These are phyloP conservation scores for Rhododendron henanense DNA, from an alignment of 148 eudicot species.

Conservation along the genomic window DNA sequence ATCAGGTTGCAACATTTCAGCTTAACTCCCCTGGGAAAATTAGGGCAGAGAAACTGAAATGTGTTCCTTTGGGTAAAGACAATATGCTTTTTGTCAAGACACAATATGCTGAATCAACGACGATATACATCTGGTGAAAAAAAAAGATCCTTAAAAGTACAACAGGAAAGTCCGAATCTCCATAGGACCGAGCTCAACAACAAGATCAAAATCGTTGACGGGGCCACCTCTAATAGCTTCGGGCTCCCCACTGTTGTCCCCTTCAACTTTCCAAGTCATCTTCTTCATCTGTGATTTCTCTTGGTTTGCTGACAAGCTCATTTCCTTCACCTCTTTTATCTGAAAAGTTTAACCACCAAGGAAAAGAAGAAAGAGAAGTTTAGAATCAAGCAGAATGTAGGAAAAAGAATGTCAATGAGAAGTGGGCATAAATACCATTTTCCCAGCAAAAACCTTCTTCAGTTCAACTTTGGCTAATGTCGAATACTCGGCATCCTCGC, in stretches of 20 bases:
- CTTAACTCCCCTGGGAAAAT: too few relatives aligned
- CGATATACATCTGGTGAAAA: not conserved
- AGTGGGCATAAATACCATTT: constrained; percentile 35
- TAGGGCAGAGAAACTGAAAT: too few relatives aligned
- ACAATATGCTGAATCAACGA: not conserved
- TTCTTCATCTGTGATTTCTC: constrained; percentile 65
- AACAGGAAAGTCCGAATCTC: constrained; percentile 82
- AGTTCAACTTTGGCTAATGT: constrained; percentile 62
- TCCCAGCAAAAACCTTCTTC: constrained; percentile 63
- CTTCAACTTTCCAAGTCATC: constrained; percentile 65
- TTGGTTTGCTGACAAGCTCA: constrained; percentile 87
- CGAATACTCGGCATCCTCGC: constrained; percentile 68
- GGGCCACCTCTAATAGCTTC: constrained; percentile 57
- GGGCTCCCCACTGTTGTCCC: constrained; percentile 24
- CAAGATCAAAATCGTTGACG: constrained; percentile 39
- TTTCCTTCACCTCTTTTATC: constrained; percentile 66
- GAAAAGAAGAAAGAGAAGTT: not conserved
- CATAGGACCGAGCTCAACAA: constrained; percentile 90
- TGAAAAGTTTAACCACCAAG: constrained; percentile 19
- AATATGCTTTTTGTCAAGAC: not conserved
- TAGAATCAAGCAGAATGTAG: not conserved
- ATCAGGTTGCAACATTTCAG: too few relatives aligned
- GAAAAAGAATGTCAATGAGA: not conserved
- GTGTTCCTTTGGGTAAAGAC: too few relatives aligned
- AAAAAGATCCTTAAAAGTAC: constrained; percentile 25